These are phyloP conservation scores for Ustilago cynodontis DNA, from an alignment of 1,284 basidiomycete genomes.

Conservation along the genomic window DNA sequence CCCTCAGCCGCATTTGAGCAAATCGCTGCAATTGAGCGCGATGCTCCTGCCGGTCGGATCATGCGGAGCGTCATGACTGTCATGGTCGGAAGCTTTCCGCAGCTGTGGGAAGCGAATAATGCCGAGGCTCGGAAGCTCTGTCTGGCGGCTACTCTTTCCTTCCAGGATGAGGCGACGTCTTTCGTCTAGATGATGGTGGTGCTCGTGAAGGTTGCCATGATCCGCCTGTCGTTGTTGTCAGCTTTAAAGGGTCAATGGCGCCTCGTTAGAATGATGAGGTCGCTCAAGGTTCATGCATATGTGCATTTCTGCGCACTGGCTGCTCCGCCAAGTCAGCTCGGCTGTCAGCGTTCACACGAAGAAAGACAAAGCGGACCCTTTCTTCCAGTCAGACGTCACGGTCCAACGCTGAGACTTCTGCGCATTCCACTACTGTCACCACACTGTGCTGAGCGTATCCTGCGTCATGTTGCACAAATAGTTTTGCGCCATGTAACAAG, in stretches of 20 bases:
- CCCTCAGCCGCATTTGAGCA: neutral
- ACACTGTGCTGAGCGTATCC: neutral
- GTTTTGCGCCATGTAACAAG: neutral
- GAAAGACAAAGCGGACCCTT: neutral
- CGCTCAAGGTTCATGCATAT: neutral
- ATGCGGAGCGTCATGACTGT: slow-evolving; percentile 14
- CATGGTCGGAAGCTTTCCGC: slow-evolving; percentile 3
- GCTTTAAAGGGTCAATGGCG: neutral
- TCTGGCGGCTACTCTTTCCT: neutral
- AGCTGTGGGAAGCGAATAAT: neutral
- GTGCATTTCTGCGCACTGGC: neutral
- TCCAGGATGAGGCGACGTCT: neutral
- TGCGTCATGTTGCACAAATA: neutral
- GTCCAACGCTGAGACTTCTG: neutral
- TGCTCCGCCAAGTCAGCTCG: slow-evolving; percentile 5
- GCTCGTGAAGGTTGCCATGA: neutral
- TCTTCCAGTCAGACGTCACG: neutral
- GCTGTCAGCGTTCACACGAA: slow-evolving; percentile 2
- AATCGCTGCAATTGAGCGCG: neutral
- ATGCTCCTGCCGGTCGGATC: slow-evolving; percentile 12
- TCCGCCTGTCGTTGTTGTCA: neutral
- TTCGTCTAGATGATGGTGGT: slow-evolving; percentile 2
- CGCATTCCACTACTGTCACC: no score
- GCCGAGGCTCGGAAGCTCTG: neutral
- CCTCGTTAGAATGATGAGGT: neutral